Evolutionary conservation across 495 filamentous ascomycete species (phyloP), one percentile per base, ranked within the genome.

Genomic region (Daldinia grandis): DNA sequence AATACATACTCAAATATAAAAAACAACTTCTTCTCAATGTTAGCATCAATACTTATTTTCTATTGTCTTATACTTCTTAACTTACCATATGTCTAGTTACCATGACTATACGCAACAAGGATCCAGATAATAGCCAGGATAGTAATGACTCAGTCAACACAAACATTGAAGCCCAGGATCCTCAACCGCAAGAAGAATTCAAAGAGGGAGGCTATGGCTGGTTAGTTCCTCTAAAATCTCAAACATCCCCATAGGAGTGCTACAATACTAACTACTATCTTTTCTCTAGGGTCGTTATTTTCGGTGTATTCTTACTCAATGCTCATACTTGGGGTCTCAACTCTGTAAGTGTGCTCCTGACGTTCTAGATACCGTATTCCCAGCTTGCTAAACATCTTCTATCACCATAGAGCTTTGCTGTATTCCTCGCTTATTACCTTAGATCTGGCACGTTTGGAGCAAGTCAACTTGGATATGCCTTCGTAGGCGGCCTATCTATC

Each of bases 371-470:
- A 12, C 28, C 3, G n/a, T 31, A 10, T 49, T n/a, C 42, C 31
- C 38, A 44, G 37, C 33, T 31, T 37, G 35, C 54, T 66, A 64
- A 69, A 19, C 5, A n/a, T 55, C 19, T 27, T 30, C 27, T 64
- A 2, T 17, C 17, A 9, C 19, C 17, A 19, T 4, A 88, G 85
- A 81, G 84, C 3, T 94, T 89, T 67, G 88, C 89, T 12, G 89
- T 94, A 10, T 93, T 90, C 76, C 87, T 93, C 3, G 87, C 87
- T 12, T 84, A 91, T 73, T 94, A 93, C 69, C 83, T 93, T 30
- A 84, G 85, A 5, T 77, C 86, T 44, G 76, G 87, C 58, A 78
- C 81, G 17, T 91, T 89, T 64, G 85, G 83, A 8, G 83, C 88
- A 5, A 87, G 84, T 2, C 79, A 84, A 0, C 77, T 91, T 3